Conservation (phyloP, 2,329 filamentous ascomycete species). For the Thelonectria blattea region DNA sequence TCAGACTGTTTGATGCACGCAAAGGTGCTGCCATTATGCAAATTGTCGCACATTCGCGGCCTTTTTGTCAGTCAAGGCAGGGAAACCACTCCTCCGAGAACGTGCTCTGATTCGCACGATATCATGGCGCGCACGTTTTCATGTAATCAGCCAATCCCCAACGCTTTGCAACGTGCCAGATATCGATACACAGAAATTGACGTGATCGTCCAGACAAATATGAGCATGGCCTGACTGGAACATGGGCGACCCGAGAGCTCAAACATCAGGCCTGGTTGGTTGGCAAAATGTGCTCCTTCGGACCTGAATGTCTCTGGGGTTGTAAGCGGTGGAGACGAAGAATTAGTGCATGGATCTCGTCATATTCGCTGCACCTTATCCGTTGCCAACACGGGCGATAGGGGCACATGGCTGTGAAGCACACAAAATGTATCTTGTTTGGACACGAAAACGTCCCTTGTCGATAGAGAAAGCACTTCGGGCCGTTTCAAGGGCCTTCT, state of each 20-base stretch:
- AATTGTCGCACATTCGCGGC: not conserved
- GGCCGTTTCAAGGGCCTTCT: not conserved
- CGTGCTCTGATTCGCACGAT: not conserved
- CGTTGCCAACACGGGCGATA: constrained; percentile 19
- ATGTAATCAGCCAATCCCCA: not conserved
- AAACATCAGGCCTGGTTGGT: constrained; percentile 14
- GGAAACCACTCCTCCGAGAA: not conserved
- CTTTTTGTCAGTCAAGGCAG: constrained; percentile 20
- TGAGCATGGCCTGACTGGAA: constrained; percentile 24
- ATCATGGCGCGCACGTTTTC: not conserved
- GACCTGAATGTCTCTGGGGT: constrained; percentile 15
- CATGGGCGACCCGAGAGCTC: constrained; percentile 4
- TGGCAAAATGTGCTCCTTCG: constrained; percentile 3
- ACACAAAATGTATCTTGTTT: constrained; percentile 9
- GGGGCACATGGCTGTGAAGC: constrained; percentile 12
- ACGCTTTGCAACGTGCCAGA: constrained; percentile 25
- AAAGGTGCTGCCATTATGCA: constrained; percentile 23
- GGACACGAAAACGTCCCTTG: not conserved
- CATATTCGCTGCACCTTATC: constrained; percentile 31
- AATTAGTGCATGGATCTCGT: constrained; percentile 33
- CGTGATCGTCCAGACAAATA: constrained; percentile 16
- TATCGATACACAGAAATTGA: constrained; percentile 15
- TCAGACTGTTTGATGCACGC: not conserved
- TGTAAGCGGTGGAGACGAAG: constrained; percentile 27
- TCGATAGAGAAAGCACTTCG: not conserved